Percentiles rank a stretch among this genome's conserved stretches.
phyloP scores from a whole-genome alignment of 1,284 basidiomycete genomes.

The Apiotrichum montevideense region DNA sequence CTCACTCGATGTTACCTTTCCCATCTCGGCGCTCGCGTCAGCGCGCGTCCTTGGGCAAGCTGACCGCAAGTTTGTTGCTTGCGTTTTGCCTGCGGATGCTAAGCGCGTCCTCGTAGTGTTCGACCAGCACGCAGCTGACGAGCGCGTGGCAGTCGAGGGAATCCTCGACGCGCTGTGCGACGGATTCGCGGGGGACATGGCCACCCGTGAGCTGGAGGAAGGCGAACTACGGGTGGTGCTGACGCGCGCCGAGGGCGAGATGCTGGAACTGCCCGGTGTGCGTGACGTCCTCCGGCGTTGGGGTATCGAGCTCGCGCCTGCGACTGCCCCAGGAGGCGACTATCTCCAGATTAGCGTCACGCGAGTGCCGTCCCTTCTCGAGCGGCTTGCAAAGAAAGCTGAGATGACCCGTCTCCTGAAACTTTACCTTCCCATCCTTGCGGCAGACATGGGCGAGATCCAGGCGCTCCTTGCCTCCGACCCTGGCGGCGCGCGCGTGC shows the following conservation, averaged over 20 bases:
- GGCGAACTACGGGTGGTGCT: slow-evolving; percentile 56
- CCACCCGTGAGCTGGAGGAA: slow-evolving; percentile 29
- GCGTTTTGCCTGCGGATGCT: slow-evolving; percentile 47
- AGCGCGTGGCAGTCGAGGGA: slow-evolving; percentile 80
- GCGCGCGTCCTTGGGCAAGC: slow-evolving; percentile 70
- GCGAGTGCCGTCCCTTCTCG: slow-evolving; percentile 38
- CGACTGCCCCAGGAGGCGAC: slow-evolving; percentile 16
- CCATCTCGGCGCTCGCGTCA: slow-evolving; percentile 51
- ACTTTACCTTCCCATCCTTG: slow-evolving; percentile 27
- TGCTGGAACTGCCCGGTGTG: slow-evolving; percentile 40
- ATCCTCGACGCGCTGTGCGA: slow-evolving; percentile 61
- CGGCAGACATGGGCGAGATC: slow-evolving; percentile 25
- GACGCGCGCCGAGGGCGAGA: slow-evolving; percentile 56
- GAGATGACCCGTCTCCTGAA: slow-evolving; percentile 35
- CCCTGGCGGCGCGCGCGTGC: slow-evolving; percentile 50
- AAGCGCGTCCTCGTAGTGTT: slow-evolving; percentile 58
- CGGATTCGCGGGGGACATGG: slow-evolving; percentile 55
- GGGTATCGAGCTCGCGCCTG: slow-evolving; percentile 59
- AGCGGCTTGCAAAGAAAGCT: slow-evolving; percentile 29
- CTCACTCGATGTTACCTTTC: slow-evolving; percentile 16
- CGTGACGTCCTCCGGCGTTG: slow-evolving; percentile 57
- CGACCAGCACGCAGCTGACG: slow-evolving; percentile 94
- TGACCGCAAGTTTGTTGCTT: slow-evolving; percentile 81
- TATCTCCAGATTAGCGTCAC: slow-evolving; percentile 42
- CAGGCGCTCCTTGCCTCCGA: slow-evolving; percentile 28